These are phyloP conservation scores for Ephemerocybe angulata DNA, from an alignment of 768 basidiomycete species.

Conservation along the genomic window DNA sequence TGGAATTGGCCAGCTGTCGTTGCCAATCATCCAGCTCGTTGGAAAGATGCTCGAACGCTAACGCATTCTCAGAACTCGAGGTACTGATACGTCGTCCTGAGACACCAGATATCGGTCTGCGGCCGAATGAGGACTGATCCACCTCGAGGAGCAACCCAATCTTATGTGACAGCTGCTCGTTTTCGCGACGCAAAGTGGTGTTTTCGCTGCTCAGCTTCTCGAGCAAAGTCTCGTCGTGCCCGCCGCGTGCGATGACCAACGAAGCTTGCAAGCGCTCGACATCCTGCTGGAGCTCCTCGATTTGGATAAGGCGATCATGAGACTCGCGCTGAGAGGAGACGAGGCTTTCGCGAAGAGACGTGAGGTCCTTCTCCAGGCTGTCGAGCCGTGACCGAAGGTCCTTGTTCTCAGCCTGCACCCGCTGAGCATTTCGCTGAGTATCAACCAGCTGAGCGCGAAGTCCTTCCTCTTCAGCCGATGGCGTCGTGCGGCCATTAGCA, in stretches of 20 bases:
- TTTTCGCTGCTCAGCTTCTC: slow-evolving; percentile 86
- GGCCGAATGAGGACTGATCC: slow-evolving; percentile 68
- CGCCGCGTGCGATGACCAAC: slow-evolving; percentile 68
- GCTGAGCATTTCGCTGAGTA: slow-evolving; percentile 71
- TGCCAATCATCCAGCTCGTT: slow-evolving; percentile 86
- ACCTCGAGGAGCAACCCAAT: slow-evolving; percentile 86
- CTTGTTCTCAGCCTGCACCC: slow-evolving; percentile 68
- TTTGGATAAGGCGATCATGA: slow-evolving; percentile 69
- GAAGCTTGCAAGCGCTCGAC: slow-evolving; percentile 73
- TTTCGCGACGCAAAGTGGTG: slow-evolving; percentile 72
- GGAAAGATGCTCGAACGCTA: slow-evolving; percentile 73
- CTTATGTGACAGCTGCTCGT: slow-evolving; percentile 88
- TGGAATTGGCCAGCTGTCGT: slow-evolving; percentile 74
- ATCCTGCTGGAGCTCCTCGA: slow-evolving; percentile 79
- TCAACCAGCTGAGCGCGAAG: slow-evolving; percentile 73
- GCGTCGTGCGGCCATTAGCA: slow-evolving; percentile 75
- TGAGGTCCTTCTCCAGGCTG: slow-evolving; percentile 70
- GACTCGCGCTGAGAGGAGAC: slow-evolving; percentile 72
- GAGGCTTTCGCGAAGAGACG: slow-evolving; percentile 64
- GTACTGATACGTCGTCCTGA: slow-evolving; percentile 61
- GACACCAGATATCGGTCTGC: slow-evolving; percentile 57
- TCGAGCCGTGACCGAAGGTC: slow-evolving; percentile 74
- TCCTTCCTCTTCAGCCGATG: slow-evolving; percentile 73
- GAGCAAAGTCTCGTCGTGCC: slow-evolving; percentile 69
- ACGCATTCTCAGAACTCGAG: slow-evolving; percentile 78